Percentiles rank a stretch among this genome's conserved stretches.
phyloP scores from a whole-genome alignment of 495 filamentous ascomycete species.

The Cryomyces minteri region DNA sequence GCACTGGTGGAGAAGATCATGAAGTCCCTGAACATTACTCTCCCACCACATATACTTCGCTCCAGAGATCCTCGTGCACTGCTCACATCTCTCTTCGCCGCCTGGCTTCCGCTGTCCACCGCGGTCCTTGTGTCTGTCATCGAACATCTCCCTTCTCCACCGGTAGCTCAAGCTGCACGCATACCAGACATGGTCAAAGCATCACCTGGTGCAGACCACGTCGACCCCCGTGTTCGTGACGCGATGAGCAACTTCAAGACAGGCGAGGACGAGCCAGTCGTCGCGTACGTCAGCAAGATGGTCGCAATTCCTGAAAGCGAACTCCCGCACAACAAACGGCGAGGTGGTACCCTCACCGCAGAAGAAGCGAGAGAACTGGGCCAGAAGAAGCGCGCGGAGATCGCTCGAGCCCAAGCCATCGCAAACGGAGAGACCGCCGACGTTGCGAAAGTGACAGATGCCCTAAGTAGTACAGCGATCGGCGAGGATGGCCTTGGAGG shows the following conservation, averaged over 20 bases:
- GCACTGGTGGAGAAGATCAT: slow-evolving; percentile 82
- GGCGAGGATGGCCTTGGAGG: slow-evolving; percentile 25
- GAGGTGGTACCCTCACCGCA: slow-evolving; percentile 51
- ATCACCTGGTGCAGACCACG: slow-evolving; percentile 57
- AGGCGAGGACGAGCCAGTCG: slow-evolving; percentile 49
- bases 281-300: slow-evolving; percentile 98
- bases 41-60: slow-evolving; percentile 67
- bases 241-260: slow-evolving; percentile 72
- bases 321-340: slow-evolving; percentile 59
- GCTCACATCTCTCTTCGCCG: slow-evolving; percentile 66
- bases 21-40: slow-evolving; percentile 68
- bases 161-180: slow-evolving; percentile 61
- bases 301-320: slow-evolving; percentile 86
- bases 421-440: slow-evolving; percentile 23
- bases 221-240: slow-evolving; percentile 47
- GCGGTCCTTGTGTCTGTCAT: slow-evolving; percentile 83
- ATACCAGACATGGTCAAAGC: slow-evolving; percentile 58
- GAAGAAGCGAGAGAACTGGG: slow-evolving; percentile 82
- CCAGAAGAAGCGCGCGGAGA: slow-evolving; percentile 73
- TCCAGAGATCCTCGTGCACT: slow-evolving; percentile 71
- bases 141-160: slow-evolving; percentile 80
- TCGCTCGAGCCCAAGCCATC: slow-evolving; percentile 54
- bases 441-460: slow-evolving; percentile 27
- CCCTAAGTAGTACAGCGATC: slow-evolving; percentile 32
- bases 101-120: slow-evolving; percentile 88